phyloP scores from a whole-genome alignment of 495 filamentous ascomycete species.

The Cercophora newfieldiana region DNA sequence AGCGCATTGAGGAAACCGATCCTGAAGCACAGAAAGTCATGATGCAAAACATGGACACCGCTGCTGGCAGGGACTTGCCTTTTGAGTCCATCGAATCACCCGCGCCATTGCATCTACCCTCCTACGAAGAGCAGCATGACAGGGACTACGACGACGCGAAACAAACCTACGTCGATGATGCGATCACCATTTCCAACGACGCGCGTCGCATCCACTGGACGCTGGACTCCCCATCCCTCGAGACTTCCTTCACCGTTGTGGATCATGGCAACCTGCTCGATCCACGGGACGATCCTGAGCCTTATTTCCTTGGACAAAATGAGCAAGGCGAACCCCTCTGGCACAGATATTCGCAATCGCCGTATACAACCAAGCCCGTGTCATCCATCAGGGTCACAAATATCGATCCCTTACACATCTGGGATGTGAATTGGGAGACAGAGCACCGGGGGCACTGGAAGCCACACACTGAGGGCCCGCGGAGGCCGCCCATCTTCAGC shows the following conservation, averaged over 20 bases:
- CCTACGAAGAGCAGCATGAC: too few species aligned
- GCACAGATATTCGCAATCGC: not conserved
- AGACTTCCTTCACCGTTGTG: not conserved
- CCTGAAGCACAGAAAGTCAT: too few species aligned
- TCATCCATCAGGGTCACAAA: not conserved
- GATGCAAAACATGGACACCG: too few species aligned
- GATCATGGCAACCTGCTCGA: not conserved
- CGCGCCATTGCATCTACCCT: too few species aligned
- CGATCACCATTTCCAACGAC: not conserved
- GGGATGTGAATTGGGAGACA: not conserved
- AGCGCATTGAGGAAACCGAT: too few species aligned
- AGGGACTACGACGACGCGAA: too few species aligned
- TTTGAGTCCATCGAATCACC: too few species aligned
- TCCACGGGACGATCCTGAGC: not conserved
- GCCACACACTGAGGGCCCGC: not conserved
- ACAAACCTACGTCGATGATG: too few species aligned
- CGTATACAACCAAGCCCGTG: not conserved
- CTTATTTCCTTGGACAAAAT: not conserved
- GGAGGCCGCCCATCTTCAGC: not conserved
- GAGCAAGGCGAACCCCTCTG: not conserved
- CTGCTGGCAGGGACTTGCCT: too few species aligned
- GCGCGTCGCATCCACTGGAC: not conserved
- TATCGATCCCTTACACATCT: not conserved
- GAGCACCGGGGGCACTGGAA: not conserved
- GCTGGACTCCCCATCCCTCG: not conserved